phyloP scores from a whole-genome alignment of 139 green algal genomes.

The Micractinium sp. region DNA sequence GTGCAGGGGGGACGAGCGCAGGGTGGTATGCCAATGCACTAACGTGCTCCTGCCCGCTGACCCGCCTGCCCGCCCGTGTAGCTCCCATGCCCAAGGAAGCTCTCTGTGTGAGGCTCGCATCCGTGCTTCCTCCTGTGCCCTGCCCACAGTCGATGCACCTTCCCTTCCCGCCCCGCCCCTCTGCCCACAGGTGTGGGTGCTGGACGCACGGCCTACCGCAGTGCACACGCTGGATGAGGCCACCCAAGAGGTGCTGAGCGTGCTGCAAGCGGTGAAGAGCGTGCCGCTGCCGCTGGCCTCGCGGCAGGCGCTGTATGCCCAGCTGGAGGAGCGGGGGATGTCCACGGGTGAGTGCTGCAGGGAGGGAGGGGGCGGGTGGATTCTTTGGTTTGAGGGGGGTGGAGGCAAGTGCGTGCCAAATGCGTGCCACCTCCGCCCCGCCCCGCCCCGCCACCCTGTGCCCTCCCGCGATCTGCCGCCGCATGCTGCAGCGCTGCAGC shows the following conservation, averaged over 20 bases:
- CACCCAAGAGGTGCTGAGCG: conserved; percentile 38
- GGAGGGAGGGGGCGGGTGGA: no score
- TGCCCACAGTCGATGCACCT: background rate
- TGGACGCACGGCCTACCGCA: conserved; percentile 75
- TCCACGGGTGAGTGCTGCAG: background rate
- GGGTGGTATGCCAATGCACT: no score
- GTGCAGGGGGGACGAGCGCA: background rate
- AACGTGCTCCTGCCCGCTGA: background rate
- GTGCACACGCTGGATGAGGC: background rate
- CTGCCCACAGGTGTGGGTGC: conserved; percentile 68
- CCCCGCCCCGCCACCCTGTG: background rate
- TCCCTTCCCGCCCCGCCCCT: background rate
- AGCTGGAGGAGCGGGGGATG: conserved; percentile 36
- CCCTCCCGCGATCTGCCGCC: no score
- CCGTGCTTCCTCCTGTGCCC: background rate
- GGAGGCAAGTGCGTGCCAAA: background rate
- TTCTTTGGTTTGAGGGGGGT: no score
- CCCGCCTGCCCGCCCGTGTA: background rate
- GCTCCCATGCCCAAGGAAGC: background rate
- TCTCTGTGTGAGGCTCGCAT: background rate
- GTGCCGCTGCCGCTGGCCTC: conserved; percentile 66
- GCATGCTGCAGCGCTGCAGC: conserved; percentile 52
- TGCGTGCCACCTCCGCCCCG: background rate
- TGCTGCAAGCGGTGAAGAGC: conserved; percentile 47
- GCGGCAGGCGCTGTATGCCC: conserved; percentile 57